A percentile compares a stretch with the other conserved stretches of the same genome.
These are phyloP conservation scores for Globisporangium irregulare DNA, from an alignment of 352 stramenopile species.

Conservation along the genomic window DNA sequence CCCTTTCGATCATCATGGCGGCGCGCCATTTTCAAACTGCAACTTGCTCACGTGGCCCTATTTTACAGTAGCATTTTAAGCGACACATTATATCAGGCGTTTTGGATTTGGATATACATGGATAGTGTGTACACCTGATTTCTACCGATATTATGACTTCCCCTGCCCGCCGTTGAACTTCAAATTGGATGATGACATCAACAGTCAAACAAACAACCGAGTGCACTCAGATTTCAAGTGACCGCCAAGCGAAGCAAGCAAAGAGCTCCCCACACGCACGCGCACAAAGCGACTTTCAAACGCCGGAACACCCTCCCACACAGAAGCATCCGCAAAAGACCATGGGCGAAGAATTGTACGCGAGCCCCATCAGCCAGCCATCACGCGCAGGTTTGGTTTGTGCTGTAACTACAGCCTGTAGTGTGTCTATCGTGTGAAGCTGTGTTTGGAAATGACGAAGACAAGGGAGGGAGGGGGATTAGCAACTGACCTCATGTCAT, in stretches of 20 bases:
- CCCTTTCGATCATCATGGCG: too few relatives aligned
- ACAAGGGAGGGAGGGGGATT: too few relatives aligned
- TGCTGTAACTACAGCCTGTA: too few relatives aligned
- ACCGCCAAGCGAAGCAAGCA: background rate
- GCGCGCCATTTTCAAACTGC: too few relatives aligned
- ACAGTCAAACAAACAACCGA: background rate
- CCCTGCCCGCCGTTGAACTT: background rate
- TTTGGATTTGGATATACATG: background rate
- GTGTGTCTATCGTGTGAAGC: background rate
- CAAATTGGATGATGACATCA: background rate
- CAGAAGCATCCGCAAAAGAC: background rate
- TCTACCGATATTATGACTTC: background rate
- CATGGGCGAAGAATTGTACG: constrained; percentile 56
- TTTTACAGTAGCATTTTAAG: background rate
- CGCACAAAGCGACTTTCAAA: constrained; percentile 1
- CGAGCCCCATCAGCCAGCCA: constrained; percentile 59
- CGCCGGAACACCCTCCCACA: background rate
- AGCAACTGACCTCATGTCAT: background rate
- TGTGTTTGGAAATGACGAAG: background rate
- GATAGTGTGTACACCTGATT: background rate
- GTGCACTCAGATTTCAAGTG: background rate
- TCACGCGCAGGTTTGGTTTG: constrained; percentile 39
- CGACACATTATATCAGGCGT: background rate
- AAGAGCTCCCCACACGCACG: background rate
- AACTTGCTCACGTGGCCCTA: background rate